Evolutionary conservation across 192 early-diverging fungal genomes (phyloP), one percentile per base, ranked within the genome.

Genomic region (Cetraspora pellucida): DNA sequence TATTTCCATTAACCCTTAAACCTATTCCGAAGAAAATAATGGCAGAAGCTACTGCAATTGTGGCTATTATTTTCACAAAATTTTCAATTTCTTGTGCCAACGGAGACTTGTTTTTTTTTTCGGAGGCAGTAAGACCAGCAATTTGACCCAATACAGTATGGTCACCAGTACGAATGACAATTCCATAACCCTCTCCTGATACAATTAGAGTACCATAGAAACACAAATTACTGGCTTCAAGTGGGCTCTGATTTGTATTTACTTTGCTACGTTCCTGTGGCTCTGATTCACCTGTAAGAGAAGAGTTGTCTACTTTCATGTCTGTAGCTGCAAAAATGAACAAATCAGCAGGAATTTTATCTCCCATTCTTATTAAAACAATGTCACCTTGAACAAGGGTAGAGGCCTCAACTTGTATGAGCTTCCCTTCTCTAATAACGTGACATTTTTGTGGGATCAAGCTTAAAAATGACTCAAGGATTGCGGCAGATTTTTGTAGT

Each of bases 271-370:
- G 90, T 79, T 94, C 92, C 82, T 98, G 97, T 16, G 97, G 95
- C 70, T 97, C 97, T 2, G 94, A 89, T 84, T 98, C 97, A 72
- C 97, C 97, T 2, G 97, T 98, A 46, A 98, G 81, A 13, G 95
- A 96, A 8, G 96, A 97, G 87, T 97, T 97, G 87, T 98, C 97
- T 45, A 97, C 95, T 82, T 98, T 98, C 71, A 97, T 84, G 55
- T 98, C 97, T 23, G 86, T 91, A 72, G 89, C 85, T 45, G 86
- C 75, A 81, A 92, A 95, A 44, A 98, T 75, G 75, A 87, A 89
- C 59, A 96, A 81, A 87, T 98, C 97, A 1, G 97, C 97, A 2
- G 97, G 97, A 13, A 95, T 81, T 82, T 98, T 98, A 86, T 98
- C 96, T 66, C 97, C 97, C 87, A 93, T 93, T 58, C 91, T 89